Base-by-base conservation (phyloP, 345 rosid species). In the Hypericum perforatum region DNA sequence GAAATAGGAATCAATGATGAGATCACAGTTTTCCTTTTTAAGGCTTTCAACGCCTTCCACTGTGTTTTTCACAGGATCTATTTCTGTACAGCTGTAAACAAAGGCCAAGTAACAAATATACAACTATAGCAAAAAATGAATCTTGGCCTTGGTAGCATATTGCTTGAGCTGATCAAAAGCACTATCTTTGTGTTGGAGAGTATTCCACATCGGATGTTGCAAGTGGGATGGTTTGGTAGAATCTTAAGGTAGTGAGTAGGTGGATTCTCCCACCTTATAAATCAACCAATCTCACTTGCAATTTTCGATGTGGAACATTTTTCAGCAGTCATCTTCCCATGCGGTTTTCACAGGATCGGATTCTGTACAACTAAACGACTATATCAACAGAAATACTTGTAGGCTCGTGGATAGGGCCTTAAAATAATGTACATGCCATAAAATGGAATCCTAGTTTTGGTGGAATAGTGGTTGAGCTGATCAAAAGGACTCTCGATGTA, bases 291-390 rank as follows among this genome's bases (percentile, higher is more conserved):
- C n/a, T n/a, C n/a, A n/a, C n/a, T n/a, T n/a, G n/a, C n/a, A n/a
- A n/a, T n/a, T n/a, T n/a, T n/a, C n/a, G n/a, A n/a, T n/a, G n/a
- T n/a, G n/a, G n/a, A n/a, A n/a, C n/a, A n/a, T n/a, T n/a, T n/a
- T n/a, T n/a, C n/a, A n/a, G n/a, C n/a, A n/a, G n/a, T n/a, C n/a
- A n/a, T n/a, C 98, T 67, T 92, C 94, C 43, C 71, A 82, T 10
- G 95, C 94, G 68, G 88, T 81, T 75, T 78, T 92, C 54, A 83
- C 86, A 60, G 98, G 98, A 77, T 92, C 98, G 5, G 90, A 88
- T 58, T 92, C 98, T 43, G 74, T 82, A 64, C 88, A 85, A 70
- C 98, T 85, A 14, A 46, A 14, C 14, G 13, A 40, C 37, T 5
- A 49, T 3, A 1, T 16, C 13, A 51, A 4, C 11, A 3, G 57